phyloP scores from a whole-genome alignment of 2,329 filamentous ascomycete genomes.

The Calycina herbarum region DNA sequence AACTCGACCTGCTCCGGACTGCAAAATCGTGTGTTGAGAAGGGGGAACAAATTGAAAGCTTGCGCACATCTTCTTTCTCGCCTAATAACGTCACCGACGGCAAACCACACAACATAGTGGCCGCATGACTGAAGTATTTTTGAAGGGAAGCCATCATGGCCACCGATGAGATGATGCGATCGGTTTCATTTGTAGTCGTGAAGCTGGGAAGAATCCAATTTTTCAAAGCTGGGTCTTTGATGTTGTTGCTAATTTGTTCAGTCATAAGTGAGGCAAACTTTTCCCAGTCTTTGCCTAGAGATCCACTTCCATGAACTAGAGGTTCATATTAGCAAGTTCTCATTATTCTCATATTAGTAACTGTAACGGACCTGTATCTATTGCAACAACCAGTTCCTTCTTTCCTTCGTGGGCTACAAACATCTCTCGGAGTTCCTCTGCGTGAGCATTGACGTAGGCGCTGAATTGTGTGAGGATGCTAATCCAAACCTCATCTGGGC shows the following conservation, averaged over 20 bases:
- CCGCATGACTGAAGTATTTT: constrained; percentile 47
- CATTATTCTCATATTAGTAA: constrained; percentile 12
- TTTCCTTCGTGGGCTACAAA: constrained; percentile 47
- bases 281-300: constrained; percentile 31
- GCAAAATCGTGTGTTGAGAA: no score
- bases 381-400: constrained; percentile 36
- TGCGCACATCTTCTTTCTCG: constrained; percentile 45
- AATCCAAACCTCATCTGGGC: constrained; percentile 56
- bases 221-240: constrained; percentile 43
- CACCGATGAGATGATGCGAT: constrained; percentile 45
- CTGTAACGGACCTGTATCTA: not conserved
- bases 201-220: constrained; percentile 55
- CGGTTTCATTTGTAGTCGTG: constrained; percentile 48
- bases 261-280: constrained; percentile 41
- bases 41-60: no score
- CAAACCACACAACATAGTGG: constrained; percentile 44
- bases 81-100: constrained; percentile 54
- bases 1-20: no score
- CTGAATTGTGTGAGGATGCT: constrained; percentile 50
- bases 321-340: not conserved
- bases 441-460: constrained; percentile 47
- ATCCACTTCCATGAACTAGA: not conserved
- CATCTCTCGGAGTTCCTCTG: constrained; percentile 44
- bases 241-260: constrained; percentile 42
- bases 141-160: constrained; percentile 54